Percentiles rank a stretch among this genome's conserved stretches.
Evolutionary conservation across 2,329 filamentous ascomycete genomes (phyloP).

Genomic region (Aspergillus sp.): DNA sequence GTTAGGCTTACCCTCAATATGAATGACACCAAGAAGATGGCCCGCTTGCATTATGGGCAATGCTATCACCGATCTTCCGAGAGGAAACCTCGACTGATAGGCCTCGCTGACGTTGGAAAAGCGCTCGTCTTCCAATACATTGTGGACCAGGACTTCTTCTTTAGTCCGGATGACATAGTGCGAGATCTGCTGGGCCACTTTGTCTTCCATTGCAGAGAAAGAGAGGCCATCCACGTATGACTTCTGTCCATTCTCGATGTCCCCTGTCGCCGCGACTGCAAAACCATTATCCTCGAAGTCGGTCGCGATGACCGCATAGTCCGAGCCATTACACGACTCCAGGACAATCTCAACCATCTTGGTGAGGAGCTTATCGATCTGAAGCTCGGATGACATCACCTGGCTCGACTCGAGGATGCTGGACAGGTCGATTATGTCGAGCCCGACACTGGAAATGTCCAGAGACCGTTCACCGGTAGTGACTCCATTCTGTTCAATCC

Average conservation of each 20-base stretch:
- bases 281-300: conserved; percentile 52
- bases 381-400: conserved; percentile 55
- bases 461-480: conserved; percentile 29
- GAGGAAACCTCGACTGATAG: conserved; percentile 47
- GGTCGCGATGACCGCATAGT: conserved; percentile 51
- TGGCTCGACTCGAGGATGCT: conserved; percentile 57
- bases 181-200: conserved; percentile 52
- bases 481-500: conserved; percentile 34
- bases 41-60: conserved; percentile 54
- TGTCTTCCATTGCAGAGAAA: conserved; percentile 48
- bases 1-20: conserved; percentile 54
- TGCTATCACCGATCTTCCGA: conserved; percentile 52
- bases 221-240: conserved; percentile 47
- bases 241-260: conserved; percentile 45
- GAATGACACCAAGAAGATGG: conserved; percentile 51
- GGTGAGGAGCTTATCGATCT: conserved; percentile 52
- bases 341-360: conserved; percentile 58
- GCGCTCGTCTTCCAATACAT: conserved; percentile 55
- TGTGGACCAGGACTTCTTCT: conserved; percentile 55
- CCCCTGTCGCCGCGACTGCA: conserved; percentile 52
- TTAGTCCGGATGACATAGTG: conserved; percentile 54
- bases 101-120: conserved; percentile 52
- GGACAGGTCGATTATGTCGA: conserved; percentile 52
- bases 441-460: conserved; percentile 34
- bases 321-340: conserved; percentile 52